Conservation (phyloP, 768 basidiomycete genomes). For the Glaciozyma martinii region DNA sequence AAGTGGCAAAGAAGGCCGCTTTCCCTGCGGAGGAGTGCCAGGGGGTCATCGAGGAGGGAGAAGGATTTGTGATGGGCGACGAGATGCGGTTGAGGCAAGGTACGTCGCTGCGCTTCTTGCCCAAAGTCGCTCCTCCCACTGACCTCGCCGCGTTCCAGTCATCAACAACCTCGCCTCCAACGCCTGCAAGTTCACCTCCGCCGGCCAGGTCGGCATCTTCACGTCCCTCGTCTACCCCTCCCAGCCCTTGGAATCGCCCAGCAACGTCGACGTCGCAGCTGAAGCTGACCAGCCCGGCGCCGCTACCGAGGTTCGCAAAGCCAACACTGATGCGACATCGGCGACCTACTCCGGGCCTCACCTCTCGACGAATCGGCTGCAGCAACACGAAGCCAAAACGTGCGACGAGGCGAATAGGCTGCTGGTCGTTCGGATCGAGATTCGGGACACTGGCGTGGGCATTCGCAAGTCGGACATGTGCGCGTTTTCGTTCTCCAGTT, state of each 20-base stretch:
- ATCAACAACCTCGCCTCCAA: constrained; percentile 36
- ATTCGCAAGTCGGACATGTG: constrained; percentile 40
- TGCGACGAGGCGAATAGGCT: constrained; percentile 10
- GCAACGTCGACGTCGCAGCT: too few species aligned
- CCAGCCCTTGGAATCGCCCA: not conserved
- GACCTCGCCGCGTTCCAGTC: not conserved
- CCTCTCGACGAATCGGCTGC: constrained; percentile 7
- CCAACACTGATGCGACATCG: not conserved
- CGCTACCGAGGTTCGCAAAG: too few species aligned
- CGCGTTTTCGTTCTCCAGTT: not conserved
- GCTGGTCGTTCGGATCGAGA: constrained; percentile 43
- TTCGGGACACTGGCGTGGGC: constrained; percentile 45
- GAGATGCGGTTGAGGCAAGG: constrained; percentile 40
- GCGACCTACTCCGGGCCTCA: constrained; percentile 7
- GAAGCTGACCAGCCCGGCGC: too few species aligned
- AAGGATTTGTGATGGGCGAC: constrained; percentile 37
- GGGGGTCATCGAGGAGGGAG: constrained; percentile 21
- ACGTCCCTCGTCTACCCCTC: constrained; percentile 36
- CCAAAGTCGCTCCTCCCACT: not conserved
- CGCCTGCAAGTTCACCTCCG: constrained; percentile 35
- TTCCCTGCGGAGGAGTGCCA: constrained; percentile 14
- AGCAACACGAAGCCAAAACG: constrained; percentile 14
- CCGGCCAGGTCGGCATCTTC: constrained; percentile 33
- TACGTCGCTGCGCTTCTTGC: constrained; percentile 1
- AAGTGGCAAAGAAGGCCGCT: constrained; percentile 31